Conservation (phyloP, 257 asterid genomes). For the Scutellaria barbata region DNA sequence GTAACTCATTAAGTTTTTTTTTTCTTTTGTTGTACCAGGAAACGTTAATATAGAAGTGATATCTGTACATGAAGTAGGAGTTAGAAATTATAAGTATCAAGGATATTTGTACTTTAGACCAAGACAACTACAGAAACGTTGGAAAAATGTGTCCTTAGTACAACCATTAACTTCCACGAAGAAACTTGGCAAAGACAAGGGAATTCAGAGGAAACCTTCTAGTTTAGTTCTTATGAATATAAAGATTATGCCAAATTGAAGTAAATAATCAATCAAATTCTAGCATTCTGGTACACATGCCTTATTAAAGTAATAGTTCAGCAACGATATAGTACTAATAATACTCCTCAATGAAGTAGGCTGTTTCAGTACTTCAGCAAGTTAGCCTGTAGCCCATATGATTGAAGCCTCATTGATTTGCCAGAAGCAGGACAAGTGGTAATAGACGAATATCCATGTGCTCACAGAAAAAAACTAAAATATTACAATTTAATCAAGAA, state of each 20-base stretch:
- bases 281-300: too few species aligned
- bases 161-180: too few species aligned
- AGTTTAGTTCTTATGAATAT: too few species aligned
- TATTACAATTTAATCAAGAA: background rate
- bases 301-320: background rate
- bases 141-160: background rate
- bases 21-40: background rate
- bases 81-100: conserved; percentile 21
- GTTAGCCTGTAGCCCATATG: too few species aligned
- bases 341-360: background rate
- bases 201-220: too few species aligned
- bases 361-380: background rate
- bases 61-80: conserved; percentile 24
- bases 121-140: background rate
- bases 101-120: background rate
- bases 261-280: too few species aligned
- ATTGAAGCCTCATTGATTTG: too few species aligned
- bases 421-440: too few species aligned
- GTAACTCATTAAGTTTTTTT: conserved; percentile 1
- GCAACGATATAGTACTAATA: background rate
- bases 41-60: background rate
- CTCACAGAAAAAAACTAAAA: background rate
- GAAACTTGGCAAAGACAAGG: too few species aligned
- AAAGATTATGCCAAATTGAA: too few species aligned
- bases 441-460: too few species aligned